Conservation (phyloP, 2,329 filamentous ascomycete genomes). For the Venturiaceae sp. region DNA sequence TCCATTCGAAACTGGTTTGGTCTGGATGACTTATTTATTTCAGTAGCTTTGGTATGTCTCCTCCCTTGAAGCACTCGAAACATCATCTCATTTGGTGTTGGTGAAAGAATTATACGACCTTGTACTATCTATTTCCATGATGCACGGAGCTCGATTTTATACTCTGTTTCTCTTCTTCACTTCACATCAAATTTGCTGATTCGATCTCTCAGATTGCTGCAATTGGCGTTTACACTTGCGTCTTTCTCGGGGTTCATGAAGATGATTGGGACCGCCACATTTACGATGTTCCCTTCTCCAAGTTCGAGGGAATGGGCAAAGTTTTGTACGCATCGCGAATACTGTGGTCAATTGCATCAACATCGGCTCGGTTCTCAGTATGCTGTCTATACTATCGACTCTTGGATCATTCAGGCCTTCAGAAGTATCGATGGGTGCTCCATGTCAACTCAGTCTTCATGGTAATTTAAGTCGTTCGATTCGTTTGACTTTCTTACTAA, state of each 20-base stretch:
- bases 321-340: slow-evolving; percentile 32
- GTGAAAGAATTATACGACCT: no score
- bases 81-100: no score
- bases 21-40: slow-evolving; percentile 7
- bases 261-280: not conserved
- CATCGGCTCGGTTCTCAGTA: slow-evolving; percentile 33
- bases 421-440: slow-evolving; percentile 28
- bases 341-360: slow-evolving; percentile 29
- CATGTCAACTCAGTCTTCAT: slow-evolving; percentile 28
- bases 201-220: no score
- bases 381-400: slow-evolving; percentile 37
- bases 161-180: no score
- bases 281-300: not conserved
- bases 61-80: no score
- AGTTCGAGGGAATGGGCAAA: no score
- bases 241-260: not conserved
- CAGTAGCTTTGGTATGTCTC: slow-evolving; percentile 8
- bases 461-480: no score
- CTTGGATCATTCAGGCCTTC: slow-evolving; percentile 26
- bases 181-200: no score
- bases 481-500: no score
- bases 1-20: slow-evolving; percentile 6
- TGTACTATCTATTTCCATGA: no score
- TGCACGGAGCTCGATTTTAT: no score
- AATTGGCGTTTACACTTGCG: no score